phyloP scores from a whole-genome alignment of 345 rosid genomes.

The Carallia pectinifolia region DNA sequence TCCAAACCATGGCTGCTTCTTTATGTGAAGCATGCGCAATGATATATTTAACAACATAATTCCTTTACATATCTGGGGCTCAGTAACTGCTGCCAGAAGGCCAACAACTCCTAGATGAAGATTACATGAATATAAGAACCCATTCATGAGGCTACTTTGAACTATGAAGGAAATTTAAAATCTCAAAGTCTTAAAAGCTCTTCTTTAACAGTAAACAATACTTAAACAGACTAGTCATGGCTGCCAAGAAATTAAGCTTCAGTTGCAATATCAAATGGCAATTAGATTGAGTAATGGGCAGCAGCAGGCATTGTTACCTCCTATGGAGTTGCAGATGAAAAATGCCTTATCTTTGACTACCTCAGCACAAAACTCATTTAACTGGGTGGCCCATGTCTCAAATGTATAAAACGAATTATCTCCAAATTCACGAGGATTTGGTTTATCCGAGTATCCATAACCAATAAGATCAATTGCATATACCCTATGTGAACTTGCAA shows the following conservation, averaged over 20 bases:
- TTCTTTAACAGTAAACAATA: too few species aligned
- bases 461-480: constrained; percentile 86
- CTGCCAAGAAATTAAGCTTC: too few species aligned
- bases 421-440: constrained; percentile 68
- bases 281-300: too few species aligned
- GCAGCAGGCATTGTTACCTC: constrained; percentile 49
- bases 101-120: constrained; percentile 72
- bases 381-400: constrained; percentile 82
- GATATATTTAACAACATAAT: constrained; percentile 71
- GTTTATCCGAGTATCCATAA: constrained; percentile 88
- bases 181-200: too few species aligned
- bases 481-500: constrained; percentile 69
- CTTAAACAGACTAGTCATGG: too few species aligned
- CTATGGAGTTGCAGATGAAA: constrained; percentile 88
- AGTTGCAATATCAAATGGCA: too few species aligned
- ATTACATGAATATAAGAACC: not conserved
- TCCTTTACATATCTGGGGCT: constrained; percentile 67
- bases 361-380: constrained; percentile 65
- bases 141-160: not conserved
- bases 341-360: constrained; percentile 81
- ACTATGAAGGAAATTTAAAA: not conserved
- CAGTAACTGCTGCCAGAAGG: constrained; percentile 80
- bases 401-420: constrained; percentile 69
- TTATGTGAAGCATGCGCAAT: constrained; percentile 81
- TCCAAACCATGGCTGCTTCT: constrained; percentile 76